These are phyloP conservation scores for Aspergillus sparsus DNA, from an alignment of 495 filamentous ascomycete genomes.

Conservation along the genomic window DNA sequence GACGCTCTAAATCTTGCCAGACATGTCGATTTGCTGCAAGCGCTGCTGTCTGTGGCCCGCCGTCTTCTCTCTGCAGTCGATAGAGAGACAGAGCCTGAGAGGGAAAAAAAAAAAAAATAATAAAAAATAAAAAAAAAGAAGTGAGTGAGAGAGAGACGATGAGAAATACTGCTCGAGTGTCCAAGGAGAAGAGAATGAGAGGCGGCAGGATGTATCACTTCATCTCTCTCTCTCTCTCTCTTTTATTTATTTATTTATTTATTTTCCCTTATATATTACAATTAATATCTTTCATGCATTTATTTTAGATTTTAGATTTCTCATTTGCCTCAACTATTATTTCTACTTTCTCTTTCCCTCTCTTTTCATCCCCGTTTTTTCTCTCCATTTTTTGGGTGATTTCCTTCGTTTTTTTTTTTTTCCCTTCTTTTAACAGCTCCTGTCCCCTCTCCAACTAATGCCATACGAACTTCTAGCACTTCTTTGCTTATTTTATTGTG, in stretches of 20 bases:
- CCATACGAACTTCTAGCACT: constrained; percentile 16
- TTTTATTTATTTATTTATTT: constrained; percentile 9
- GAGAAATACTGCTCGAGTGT: background rate
- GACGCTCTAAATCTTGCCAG: constrained; percentile 31
- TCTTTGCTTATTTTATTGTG: constrained; percentile 25
- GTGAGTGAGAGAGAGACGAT: background rate
- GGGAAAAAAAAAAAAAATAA: background rate
- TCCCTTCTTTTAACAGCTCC: constrained; percentile 8
- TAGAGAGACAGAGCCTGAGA: constrained; percentile 9
- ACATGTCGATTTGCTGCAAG: constrained; percentile 30
- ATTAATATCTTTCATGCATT: background rate
- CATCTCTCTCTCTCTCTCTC: constrained; percentile 23
- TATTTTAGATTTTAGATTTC: too few relatives aligned
- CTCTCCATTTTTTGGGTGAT: constrained; percentile 1
- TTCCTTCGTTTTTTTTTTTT: constrained; percentile 12
- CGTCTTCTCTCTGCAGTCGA: constrained; percentile 22
- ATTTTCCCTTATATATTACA: constrained; percentile 7
- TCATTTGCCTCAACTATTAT: too few relatives aligned
- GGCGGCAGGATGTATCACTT: constrained; percentile 29
- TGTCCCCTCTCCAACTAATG: constrained; percentile 10
- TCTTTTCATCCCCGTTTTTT: background rate
- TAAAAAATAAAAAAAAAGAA: background rate
- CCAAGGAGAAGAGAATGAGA: constrained; percentile 10
- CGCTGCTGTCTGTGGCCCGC: constrained; percentile 25
- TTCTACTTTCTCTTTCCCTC: background rate